These are phyloP conservation scores for Candida fluviatilis DNA, from an alignment of 805 yeast genomes.

Conservation along the genomic window DNA sequence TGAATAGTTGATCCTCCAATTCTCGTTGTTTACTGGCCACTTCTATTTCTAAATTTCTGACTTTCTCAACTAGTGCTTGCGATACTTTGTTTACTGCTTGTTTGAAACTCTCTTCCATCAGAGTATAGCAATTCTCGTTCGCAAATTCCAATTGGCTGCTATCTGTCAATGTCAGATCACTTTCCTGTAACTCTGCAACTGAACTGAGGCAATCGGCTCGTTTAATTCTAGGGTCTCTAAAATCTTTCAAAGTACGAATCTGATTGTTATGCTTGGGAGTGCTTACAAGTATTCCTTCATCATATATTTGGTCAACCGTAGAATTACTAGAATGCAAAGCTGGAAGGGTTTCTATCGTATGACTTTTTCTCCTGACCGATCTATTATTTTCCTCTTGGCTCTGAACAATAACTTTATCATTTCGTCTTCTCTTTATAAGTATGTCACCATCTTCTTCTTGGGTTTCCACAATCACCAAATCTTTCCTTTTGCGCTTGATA, in stretches of 20 bases:
- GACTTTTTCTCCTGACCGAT: no score
- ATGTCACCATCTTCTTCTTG: not conserved
- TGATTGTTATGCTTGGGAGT: no score
- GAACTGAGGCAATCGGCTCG: no score
- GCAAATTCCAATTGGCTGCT: not conserved
- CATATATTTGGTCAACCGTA: no score
- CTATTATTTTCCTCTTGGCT: not conserved
- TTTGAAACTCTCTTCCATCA: slow-evolving; percentile 1
- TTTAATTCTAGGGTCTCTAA: no score
- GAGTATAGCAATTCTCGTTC: no score
- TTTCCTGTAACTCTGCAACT: no score
- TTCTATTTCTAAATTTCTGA: not conserved
- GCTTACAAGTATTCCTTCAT: no score
- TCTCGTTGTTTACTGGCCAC: not conserved
- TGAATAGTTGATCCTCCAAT: not conserved
- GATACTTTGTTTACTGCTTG: not conserved
- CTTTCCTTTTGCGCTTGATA: slow-evolving; percentile 3
- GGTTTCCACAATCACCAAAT: slow-evolving; percentile 1
- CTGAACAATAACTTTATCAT: not conserved
- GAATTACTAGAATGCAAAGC: no score
- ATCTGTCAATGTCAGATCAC: not conserved
- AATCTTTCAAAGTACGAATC: no score
- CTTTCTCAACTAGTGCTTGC: not conserved
- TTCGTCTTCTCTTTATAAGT: not conserved
- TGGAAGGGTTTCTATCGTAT: no score